phyloP scores from a whole-genome alignment of 2,329 filamentous ascomycete genomes.

The Dothistroma septosporum region DNA sequence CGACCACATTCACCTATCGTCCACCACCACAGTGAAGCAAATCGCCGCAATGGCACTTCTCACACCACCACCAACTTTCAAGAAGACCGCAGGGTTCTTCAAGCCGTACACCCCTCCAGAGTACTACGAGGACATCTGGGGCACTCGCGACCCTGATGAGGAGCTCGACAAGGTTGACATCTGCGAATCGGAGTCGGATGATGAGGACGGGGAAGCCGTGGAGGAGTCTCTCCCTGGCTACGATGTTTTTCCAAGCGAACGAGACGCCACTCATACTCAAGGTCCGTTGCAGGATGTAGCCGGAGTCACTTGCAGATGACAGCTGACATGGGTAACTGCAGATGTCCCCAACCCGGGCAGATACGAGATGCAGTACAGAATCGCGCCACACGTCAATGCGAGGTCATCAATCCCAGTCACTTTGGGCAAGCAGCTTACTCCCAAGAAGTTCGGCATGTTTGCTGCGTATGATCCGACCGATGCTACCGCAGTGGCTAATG shows the following conservation, averaged over 20 bases:
- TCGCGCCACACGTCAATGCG: conserved; percentile 14
- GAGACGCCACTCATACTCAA: too few relatives aligned
- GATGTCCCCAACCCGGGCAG: background rate
- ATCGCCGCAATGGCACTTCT: background rate
- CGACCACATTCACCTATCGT: background rate
- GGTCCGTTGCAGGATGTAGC: background rate
- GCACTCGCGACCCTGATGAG: conserved; percentile 18
- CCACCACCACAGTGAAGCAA: background rate
- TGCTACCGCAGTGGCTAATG: background rate
- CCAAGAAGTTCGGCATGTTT: conserved; percentile 18
- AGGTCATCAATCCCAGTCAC: conserved; percentile 12
- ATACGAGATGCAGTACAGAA: conserved; percentile 4
- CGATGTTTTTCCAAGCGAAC: too few relatives aligned
- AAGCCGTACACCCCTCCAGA: background rate
- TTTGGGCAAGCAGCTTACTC: conserved; percentile 11
- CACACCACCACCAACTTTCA: background rate
- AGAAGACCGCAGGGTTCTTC: conserved; percentile 6
- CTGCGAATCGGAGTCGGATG: conserved; percentile 25
- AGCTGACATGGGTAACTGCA: background rate
- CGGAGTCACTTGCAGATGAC: background rate
- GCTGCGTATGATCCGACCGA: conserved; percentile 4
- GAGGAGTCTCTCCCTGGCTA: too few relatives aligned
- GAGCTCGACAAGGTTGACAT: conserved; percentile 15
- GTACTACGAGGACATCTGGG: conserved; percentile 27
- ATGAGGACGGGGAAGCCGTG: conserved; percentile 13